Base-by-base conservation (phyloP, 768 basidiomycete species). In the Boletus coccyginus region DNA sequence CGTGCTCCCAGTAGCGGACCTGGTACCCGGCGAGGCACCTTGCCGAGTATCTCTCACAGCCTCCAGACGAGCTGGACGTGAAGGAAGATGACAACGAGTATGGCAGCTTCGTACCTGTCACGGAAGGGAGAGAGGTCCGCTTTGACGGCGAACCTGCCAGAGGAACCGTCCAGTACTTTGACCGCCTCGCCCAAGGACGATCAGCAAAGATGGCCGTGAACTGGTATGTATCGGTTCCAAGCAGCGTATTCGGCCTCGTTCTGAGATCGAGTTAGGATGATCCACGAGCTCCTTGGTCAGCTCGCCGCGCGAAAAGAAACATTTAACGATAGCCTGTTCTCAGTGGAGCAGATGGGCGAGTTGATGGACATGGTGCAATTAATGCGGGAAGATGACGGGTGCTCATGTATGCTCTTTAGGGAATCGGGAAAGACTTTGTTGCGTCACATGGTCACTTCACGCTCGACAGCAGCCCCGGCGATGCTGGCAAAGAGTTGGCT, bases 251-350 rank as follows among this genome's bases (percentile, higher is more conserved):
- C 19, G 24, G 4, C 10, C 32, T n/a, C 19, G 33, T 35, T 52
- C 17, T 52, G 36, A 50, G 11, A 47, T 46, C n/a, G 17, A 31
- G 46, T 13, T 65, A 96, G 94, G 94, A 82, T 98, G 73, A 85
- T 85, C 4, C 91, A 98, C 57, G 92, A 95, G 57, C 78, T 97
- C 0, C 74, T 95, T 2, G 93, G 93, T 0, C 87, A 89, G 60
- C 78, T 98, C 3, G 75, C 86, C 1, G 77, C 78, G 3, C 80
- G 82, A 41, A 76, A 81, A 46, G 77, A 78, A 19, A 79, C 83
- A 35, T 84, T 86, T 67, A 67, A 69, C 38, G 76, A 83, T 9
- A 87, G 87, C 52, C 77, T 85, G 0, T 63, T 97, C 12, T 77
- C 86, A 7, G 72, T 78, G 0, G 71, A 67, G 12, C 86, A 90